Evolutionary conservation across 129 eudicot genomes (phyloP), one percentile per base, ranked within the genome.

Genomic region (Arctium minus): DNA sequence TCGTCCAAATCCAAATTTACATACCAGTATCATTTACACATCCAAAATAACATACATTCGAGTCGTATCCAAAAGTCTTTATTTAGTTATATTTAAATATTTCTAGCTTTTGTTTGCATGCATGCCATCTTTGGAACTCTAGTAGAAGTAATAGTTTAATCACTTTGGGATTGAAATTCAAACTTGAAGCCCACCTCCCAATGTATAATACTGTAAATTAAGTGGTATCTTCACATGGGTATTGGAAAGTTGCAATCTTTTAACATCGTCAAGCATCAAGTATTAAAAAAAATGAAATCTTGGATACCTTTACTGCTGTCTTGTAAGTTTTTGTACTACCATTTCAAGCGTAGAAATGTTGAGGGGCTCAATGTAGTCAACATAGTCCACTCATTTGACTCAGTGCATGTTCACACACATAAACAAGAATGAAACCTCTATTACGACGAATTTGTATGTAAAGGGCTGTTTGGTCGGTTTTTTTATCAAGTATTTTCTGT

Each of bases 291-390:
- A 50, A 33, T 40, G 12, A 44, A 48, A 83, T 72, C 71, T 35
- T 70, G 76, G 83, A 70, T 81, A 73, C 85, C 80, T 56, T 70
- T 71, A 31, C n/a, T 72, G 77, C 30, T 73, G 74, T 75, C 39
- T 37, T 48, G 6, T 70, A 79, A 32, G 75, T 42, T 32, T 22
- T 46, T 62, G 33, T 70, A 2, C 36, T 33, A 33, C 53, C 46
- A 72, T 75, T 80, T 42, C 15, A 44, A 37, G 38, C 27, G 31
- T 36, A 46, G 71, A 81, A 32, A 36, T 62, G 42, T 90, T 85
- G 97, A 67, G 88, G 81, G 93, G 93, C 93, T 92, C 97, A 70
- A 92, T 88, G 86, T 10, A 84, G 82, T 84, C 90, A 74, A 70
- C 32, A 79, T 73, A 73, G 62, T 40, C 64, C 70, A 60, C 22